phyloP scores from a whole-genome alignment of 1,284 basidiomycete genomes.

The Cryptococcus deneoformans region DNA sequence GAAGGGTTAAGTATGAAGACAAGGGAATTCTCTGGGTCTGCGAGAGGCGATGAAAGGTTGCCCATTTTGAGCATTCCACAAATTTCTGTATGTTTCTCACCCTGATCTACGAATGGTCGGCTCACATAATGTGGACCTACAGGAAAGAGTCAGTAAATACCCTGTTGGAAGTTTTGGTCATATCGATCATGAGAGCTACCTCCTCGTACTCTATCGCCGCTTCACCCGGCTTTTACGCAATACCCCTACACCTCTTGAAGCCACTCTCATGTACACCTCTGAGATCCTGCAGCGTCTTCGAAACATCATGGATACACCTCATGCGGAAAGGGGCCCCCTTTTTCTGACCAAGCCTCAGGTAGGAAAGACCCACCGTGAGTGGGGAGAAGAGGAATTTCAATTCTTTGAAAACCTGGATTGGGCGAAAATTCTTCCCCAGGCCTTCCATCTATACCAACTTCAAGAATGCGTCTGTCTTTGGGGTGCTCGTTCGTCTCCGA shows the following conservation, averaged over 20 bases:
- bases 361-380: conserved; percentile 9
- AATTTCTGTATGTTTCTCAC: conserved; percentile 23
- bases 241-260: conserved; percentile 11
- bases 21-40: conserved; percentile 4
- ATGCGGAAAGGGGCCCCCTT: conserved; percentile 7
- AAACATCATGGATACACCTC: conserved; percentile 8
- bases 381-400: conserved; percentile 15
- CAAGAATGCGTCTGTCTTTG: conserved; percentile 29
- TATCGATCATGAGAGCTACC: conserved; percentile 10
- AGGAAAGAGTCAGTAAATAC: background rate
- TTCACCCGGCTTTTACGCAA: conserved; percentile 7
- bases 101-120: background rate
- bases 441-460: conserved; percentile 28
- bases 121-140: background rate
- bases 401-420: conserved; percentile 20
- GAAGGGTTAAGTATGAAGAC: conserved; percentile 5
- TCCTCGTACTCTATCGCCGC: conserved; percentile 3
- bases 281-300: conserved; percentile 16
- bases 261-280: conserved; percentile 9
- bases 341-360: conserved; percentile 7
- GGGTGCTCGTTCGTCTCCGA: conserved; percentile 8
- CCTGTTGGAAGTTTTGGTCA: conserved; percentile 15
- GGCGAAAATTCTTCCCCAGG: conserved; percentile 19
- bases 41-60: conserved; percentile 23
- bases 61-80: conserved; percentile 19